phyloP scores from a whole-genome alignment of 192 early-diverging fungal species.

The Coemansia sp. region DNA sequence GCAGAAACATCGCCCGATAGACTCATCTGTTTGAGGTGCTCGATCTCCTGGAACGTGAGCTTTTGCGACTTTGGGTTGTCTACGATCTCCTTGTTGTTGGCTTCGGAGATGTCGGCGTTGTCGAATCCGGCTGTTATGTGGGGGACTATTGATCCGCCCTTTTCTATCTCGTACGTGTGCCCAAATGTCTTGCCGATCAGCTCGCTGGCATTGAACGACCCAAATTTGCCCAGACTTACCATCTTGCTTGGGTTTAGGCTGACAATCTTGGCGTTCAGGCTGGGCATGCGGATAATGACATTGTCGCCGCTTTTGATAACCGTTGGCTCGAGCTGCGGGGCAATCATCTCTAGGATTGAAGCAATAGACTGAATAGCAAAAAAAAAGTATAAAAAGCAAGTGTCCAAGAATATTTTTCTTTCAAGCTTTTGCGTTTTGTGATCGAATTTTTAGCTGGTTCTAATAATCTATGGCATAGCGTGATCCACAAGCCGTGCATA shows the following conservation, averaged over 20 bases:
- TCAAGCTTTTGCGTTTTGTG: neutral
- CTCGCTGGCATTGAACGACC: slow-evolving; percentile 72
- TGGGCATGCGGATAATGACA: slow-evolving; percentile 80
- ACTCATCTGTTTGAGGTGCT: slow-evolving; percentile 72
- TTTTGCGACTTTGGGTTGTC: slow-evolving; percentile 76
- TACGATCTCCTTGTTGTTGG: slow-evolving; percentile 79
- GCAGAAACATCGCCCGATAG: slow-evolving; percentile 65
- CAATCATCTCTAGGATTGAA: slow-evolving; percentile 6
- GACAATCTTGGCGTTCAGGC: slow-evolving; percentile 78
- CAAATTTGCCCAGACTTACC: slow-evolving; percentile 89
- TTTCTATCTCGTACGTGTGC: slow-evolving; percentile 78
- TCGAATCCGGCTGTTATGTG: slow-evolving; percentile 39
- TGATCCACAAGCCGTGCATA: too few species aligned
- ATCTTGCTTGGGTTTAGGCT: slow-evolving; percentile 60
- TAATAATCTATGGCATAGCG: neutral
- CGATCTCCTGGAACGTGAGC: slow-evolving; percentile 79
- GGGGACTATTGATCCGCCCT: slow-evolving; percentile 50
- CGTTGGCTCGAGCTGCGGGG: slow-evolving; percentile 25
- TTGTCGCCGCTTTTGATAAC: slow-evolving; percentile 60
- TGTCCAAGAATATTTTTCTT: neutral
- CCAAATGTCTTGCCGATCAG: slow-evolving; percentile 83
- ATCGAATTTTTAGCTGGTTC: neutral
- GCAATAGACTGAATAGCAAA: neutral
- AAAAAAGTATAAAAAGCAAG: neutral
- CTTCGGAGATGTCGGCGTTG: slow-evolving; percentile 66